Conservation (phyloP, 306 rosid genomes). For the Castanea mollissima region DNA sequence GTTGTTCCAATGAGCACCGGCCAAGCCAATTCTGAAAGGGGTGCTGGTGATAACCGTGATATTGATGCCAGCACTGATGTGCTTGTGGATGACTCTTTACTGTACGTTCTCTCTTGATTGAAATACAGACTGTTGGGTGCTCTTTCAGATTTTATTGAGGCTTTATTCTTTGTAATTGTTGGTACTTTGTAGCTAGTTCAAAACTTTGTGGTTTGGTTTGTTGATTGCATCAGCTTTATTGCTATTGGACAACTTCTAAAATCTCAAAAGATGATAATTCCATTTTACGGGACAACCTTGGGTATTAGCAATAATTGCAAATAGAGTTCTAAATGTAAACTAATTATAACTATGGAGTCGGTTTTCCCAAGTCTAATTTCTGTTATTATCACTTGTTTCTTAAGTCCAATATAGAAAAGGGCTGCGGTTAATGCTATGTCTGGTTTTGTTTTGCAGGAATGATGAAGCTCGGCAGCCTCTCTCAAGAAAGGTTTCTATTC, state of each 20-base stretch:
- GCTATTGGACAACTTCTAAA: neutral
- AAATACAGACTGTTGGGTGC: conserved; percentile 13
- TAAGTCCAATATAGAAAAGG: neutral
- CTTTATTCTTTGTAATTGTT: conserved; percentile 12
- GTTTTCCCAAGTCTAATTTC: neutral
- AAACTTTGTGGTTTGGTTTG: neutral
- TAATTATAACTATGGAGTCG: conserved; percentile 1
- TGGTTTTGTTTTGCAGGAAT: conserved; percentile 48
- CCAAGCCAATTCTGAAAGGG: conserved; percentile 92
- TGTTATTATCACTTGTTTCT: conserved; percentile 6
- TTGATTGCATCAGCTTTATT: neutral
- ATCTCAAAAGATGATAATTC: no score
- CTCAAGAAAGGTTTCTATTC: conserved; percentile 89
- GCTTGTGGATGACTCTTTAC: conserved; percentile 75
- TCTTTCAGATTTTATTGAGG: conserved; percentile 10
- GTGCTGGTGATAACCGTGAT: conserved; percentile 54
- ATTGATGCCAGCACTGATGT: conserved; percentile 95
- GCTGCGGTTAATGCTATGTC: conserved; percentile 5
- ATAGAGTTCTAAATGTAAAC: neutral
- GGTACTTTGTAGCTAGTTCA: conserved; percentile 1
- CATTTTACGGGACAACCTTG: neutral
- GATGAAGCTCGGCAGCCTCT: conserved; percentile 98
- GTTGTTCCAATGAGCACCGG: conserved; percentile 83
- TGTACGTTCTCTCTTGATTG: conserved; percentile 48
- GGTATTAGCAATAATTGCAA: neutral